Percentiles rank a stretch among this genome's conserved stretches.
Conservation (phyloP, 2,329 filamentous ascomycete genomes). For the Endoconidiophora polonica region DNA sequence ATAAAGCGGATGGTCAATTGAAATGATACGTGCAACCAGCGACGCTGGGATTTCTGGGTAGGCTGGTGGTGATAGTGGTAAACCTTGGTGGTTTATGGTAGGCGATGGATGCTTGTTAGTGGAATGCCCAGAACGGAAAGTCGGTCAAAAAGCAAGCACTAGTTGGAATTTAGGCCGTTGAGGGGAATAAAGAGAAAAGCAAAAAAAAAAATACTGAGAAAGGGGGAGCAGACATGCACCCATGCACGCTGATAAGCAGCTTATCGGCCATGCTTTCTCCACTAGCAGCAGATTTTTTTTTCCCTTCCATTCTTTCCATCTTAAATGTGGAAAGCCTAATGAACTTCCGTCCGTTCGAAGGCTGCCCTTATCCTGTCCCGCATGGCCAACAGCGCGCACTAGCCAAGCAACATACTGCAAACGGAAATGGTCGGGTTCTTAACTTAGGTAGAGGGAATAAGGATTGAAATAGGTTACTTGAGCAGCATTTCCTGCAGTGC, state of each 20-base stretch:
- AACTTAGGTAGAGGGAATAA: not conserved
- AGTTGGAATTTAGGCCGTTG: constrained; percentile 11
- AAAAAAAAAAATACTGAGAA: constrained; percentile 2
- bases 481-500: no score
- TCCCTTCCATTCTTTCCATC: not conserved
- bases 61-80: constrained; percentile 11
- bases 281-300: constrained; percentile 10
- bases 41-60: constrained; percentile 2
- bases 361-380: not conserved
- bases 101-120: constrained; percentile 9
- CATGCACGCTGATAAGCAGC: constrained; percentile 9
- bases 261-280: constrained; percentile 9
- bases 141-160: not conserved
- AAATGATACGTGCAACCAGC: constrained; percentile 5
- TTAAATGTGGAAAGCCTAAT: not conserved
- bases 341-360: not conserved
- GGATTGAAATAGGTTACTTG: not conserved
- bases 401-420: constrained; percentile 2
- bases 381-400: constrained; percentile 1
- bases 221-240: constrained; percentile 3
- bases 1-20: constrained; percentile 8
- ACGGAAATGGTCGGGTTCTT: not conserved
- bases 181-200: constrained; percentile 1
- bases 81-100: constrained; percentile 9
- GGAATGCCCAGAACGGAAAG: not conserved